Conservation (phyloP, 2,329 filamentous ascomycete species). For the Colletotrichum sp. region DNA sequence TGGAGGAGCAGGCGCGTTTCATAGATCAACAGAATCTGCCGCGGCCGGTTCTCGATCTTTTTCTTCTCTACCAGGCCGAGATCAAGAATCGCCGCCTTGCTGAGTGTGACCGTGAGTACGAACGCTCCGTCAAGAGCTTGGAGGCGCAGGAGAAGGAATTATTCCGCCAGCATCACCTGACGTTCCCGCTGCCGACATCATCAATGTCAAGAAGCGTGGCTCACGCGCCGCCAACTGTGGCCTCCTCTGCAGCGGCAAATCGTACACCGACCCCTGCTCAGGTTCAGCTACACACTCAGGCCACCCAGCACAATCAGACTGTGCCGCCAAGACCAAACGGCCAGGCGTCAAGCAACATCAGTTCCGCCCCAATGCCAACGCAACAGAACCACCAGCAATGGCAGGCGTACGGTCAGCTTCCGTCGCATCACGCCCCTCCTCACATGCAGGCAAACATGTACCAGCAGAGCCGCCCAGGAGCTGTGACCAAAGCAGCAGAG, state of each 20-base stretch:
- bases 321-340: not conserved
- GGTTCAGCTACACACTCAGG: not conserved
- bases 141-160: not conserved
- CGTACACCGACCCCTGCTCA: not conserved
- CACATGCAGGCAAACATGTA: not conserved
- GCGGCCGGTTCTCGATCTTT: not conserved
- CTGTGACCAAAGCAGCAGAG: not conserved
- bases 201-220: not conserved
- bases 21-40: not conserved
- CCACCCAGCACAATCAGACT: not conserved
- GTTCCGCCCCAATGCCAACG: conserved; percentile 2
- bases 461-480: not conserved
- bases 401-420: not conserved
- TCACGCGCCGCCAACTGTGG: not conserved
- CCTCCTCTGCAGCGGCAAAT: not conserved
- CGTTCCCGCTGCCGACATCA: not conserved
- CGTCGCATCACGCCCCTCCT: not conserved
- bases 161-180: conserved; percentile 2
- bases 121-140: not conserved
- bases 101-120: not conserved
- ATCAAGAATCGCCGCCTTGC: conserved; percentile 4
- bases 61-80: conserved; percentile 4
- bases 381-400: not conserved
- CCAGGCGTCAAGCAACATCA: not conserved
- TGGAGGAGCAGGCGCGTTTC: conserved; percentile 1